A percentile compares a stretch with the other conserved stretches of the same genome.
These are phyloP conservation scores for Schwanniomyces polymorphus DNA, from an alignment of 805 yeast species.

Conservation along the genomic window DNA sequence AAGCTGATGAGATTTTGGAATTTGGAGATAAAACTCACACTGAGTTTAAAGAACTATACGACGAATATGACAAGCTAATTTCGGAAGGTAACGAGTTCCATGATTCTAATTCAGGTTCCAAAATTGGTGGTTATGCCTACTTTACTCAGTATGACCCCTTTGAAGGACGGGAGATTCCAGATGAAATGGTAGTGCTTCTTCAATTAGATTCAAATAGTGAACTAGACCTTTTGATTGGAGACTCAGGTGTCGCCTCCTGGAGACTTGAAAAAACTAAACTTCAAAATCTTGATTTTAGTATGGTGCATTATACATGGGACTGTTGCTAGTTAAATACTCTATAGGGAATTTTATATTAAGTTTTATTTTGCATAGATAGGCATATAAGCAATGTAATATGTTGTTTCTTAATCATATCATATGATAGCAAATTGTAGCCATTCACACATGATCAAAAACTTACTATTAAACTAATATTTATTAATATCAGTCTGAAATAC, in stretches of 20 bases:
- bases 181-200: not conserved
- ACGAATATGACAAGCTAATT: not conserved
- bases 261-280: not conserved
- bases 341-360: no score
- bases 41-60: not conserved
- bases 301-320: no score
- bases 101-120: not conserved
- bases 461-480: no score
- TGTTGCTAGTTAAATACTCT: no score
- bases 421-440: no score
- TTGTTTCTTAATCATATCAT: no score
- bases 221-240: not conserved
- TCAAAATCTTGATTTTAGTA: no score
- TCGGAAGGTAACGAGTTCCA: not conserved
- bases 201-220: not conserved
- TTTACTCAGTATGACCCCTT: not conserved
- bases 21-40: not conserved
- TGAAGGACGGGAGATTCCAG: not conserved
- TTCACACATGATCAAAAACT: no score
- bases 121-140: not conserved
- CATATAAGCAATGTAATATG: no score
- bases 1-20: not conserved
- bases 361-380: no score
- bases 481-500: no score
- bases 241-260: not conserved